Evolutionary conservation across 2,329 filamentous ascomycete species (phyloP).

Genomic region (Alternaria sp.): DNA sequence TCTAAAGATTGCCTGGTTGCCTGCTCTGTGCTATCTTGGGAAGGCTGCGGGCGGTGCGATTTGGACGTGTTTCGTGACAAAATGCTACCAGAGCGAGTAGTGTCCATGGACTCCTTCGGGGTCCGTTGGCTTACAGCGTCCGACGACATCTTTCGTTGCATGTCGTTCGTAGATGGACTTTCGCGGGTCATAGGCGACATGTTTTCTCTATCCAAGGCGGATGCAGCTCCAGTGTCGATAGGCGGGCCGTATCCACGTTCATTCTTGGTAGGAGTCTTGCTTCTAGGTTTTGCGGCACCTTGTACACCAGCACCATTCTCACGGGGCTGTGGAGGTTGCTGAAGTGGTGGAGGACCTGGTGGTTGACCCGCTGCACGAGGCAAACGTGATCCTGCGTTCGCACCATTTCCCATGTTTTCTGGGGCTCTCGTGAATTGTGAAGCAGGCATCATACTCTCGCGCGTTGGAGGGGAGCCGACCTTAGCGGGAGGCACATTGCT

Average conservation of each 20-base stretch:
- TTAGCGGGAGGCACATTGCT: conserved; percentile 51
- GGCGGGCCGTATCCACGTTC: conserved; percentile 57
- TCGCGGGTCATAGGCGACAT: conserved; percentile 57
- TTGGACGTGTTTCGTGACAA: conserved; percentile 48
- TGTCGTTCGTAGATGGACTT: conserved; percentile 37
- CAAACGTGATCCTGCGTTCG: conserved; percentile 62
- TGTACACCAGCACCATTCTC: conserved; percentile 50
- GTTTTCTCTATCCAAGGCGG: conserved; percentile 57
- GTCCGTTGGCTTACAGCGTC: conserved; percentile 40
- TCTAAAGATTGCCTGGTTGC: conserved; percentile 44
- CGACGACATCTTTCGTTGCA: conserved; percentile 43
- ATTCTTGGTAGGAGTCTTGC: conserved; percentile 61
- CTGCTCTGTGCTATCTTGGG: conserved; percentile 63
- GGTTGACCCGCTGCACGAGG: conserved; percentile 68
- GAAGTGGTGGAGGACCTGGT: conserved; percentile 70
- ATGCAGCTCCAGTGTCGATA: conserved; percentile 51
- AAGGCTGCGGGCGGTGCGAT: conserved; percentile 65
- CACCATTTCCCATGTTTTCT: conserved; percentile 39
- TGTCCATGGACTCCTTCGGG: conserved; percentile 49
- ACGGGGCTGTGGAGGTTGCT: conserved; percentile 67
- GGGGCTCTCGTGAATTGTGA: conserved; percentile 48
- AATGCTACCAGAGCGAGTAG: conserved; percentile 42
- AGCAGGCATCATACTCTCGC: conserved; percentile 54
- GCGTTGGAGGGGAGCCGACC: conserved; percentile 42
- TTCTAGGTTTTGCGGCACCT: conserved; percentile 40